phyloP scores from a whole-genome alignment of 331 rosid genomes.

The Malus hybrid region DNA sequence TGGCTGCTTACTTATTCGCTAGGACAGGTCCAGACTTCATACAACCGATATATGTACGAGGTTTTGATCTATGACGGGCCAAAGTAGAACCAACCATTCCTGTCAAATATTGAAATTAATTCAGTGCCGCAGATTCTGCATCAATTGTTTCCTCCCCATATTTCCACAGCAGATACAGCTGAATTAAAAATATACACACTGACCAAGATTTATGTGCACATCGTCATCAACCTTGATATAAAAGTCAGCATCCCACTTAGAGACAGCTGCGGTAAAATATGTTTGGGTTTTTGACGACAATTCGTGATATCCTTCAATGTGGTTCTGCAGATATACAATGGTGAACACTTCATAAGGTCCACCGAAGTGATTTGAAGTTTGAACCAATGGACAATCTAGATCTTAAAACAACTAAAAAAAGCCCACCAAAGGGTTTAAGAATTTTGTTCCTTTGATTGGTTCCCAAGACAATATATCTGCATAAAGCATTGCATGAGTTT shows the following conservation, averaged over 20 bases:
- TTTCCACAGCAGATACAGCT: neutral
- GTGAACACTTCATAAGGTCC: neutral
- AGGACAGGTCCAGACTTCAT: conserved; percentile 64
- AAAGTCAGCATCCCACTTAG: conserved; percentile 64
- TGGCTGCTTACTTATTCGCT: conserved; percentile 40
- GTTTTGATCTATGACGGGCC: conserved; percentile 53
- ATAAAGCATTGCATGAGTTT: conserved; percentile 1
- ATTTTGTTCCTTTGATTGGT: neutral
- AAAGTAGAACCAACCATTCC: conserved; percentile 61
- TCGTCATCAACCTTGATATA: conserved; percentile 59
- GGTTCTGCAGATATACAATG: conserved; percentile 31
- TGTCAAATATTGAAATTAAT: conserved; percentile 12
- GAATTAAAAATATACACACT: neutral
- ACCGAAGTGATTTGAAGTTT: neutral
- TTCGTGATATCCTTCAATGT: conserved; percentile 53
- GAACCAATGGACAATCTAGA: neutral
- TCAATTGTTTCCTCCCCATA: neutral
- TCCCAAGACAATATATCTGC: neutral
- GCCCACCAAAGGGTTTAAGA: conserved; percentile 2
- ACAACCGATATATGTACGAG: conserved; percentile 55
- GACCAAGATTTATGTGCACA: conserved; percentile 56
- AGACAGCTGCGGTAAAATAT: conserved; percentile 50
- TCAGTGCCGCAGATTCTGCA: neutral
- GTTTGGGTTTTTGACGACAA: conserved; percentile 50
- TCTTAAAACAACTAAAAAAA: neutral